These are phyloP conservation scores for Cyberlindnera xishuangbannaensis DNA, from an alignment of 805 yeast species.

Conservation along the genomic window DNA sequence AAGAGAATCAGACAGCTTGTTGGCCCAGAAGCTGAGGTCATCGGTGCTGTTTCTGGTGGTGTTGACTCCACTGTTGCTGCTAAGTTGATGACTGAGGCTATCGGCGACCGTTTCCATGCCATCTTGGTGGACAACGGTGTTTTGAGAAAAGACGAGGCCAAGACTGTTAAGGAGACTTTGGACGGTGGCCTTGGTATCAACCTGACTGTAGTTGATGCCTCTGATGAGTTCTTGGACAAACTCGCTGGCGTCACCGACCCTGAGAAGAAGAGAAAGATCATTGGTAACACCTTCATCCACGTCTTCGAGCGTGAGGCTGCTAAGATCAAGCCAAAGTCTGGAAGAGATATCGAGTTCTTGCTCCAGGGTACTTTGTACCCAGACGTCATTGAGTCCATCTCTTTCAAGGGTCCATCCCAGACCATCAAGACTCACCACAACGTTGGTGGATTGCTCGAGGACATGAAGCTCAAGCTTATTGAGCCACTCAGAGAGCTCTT, in stretches of 20 bases:
- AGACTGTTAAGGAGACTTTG: conserved; percentile 78
- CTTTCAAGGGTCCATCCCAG: conserved; percentile 99
- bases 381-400: conserved; percentile 96
- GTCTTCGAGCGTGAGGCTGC: conserved; percentile 96
- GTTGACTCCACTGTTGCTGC: conserved; percentile 99
- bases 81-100: conserved; percentile 95
- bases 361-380: conserved; percentile 98
- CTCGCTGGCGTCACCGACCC: conserved; percentile 96
- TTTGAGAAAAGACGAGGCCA: conserved; percentile 92
- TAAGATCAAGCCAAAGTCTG: conserved; percentile 81
- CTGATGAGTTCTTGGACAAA: conserved; percentile 80
- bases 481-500: conserved; percentile 98
- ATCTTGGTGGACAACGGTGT: conserved; percentile 97
- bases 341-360: conserved; percentile 85
- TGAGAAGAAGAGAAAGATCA: conserved; percentile 97
- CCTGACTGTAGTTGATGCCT: conserved; percentile 89
- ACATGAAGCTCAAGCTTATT: conserved; percentile 96
- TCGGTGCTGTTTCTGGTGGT: conserved; percentile 99
- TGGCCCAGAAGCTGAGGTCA: conserved; percentile 97
- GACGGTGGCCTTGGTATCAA: conserved; percentile 93
- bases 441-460: conserved; percentile 95
- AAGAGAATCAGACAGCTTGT: conserved; percentile 85
- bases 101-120: conserved; percentile 98
- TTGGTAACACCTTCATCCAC: conserved; percentile 95
- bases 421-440: conserved; percentile 99